phyloP scores from a whole-genome alignment of 805 yeast species.

The Saccharomyces eubayanus region DNA sequence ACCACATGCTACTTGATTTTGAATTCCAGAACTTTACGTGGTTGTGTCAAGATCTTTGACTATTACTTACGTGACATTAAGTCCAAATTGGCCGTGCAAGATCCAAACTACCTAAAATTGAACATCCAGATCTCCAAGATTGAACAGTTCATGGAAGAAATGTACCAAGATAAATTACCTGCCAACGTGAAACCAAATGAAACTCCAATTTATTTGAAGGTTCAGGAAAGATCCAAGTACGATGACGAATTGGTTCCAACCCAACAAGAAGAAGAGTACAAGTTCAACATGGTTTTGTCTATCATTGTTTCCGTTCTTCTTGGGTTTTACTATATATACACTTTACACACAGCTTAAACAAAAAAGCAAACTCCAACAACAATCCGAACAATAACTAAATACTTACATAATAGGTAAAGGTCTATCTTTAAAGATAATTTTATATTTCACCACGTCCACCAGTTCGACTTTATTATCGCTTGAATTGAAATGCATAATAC shows the following conservation, averaged over 20 bases:
- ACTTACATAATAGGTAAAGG: slow-evolving; percentile 70
- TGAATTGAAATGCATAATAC: slow-evolving; percentile 41
- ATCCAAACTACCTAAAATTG: slow-evolving; percentile 77
- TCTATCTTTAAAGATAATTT: slow-evolving; percentile 54
- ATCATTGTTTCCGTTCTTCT: slow-evolving; percentile 23
- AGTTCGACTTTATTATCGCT: slow-evolving; percentile 37
- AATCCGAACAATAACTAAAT: neutral
- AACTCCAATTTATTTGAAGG: slow-evolving; percentile 33
- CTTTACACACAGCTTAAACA: neutral
- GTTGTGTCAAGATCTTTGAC: slow-evolving; percentile 70
- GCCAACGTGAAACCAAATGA: slow-evolving; percentile 38
- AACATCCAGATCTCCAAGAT: slow-evolving; percentile 83
- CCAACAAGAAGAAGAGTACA: slow-evolving; percentile 21
- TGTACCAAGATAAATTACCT: slow-evolving; percentile 62
- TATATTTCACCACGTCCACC: slow-evolving; percentile 50
- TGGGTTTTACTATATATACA: slow-evolving; percentile 1
- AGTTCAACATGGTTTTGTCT: slow-evolving; percentile 20
- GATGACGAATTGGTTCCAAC: slow-evolving; percentile 30
- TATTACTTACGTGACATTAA: slow-evolving; percentile 68
- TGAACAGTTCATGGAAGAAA: slow-evolving; percentile 75
- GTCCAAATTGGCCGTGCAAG: slow-evolving; percentile 66
- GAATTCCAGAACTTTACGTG: slow-evolving; percentile 62
- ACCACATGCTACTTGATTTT: slow-evolving; percentile 71
- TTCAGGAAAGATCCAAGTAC: slow-evolving; percentile 36
- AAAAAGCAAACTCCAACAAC: neutral